Evolutionary conservation across 495 filamentous ascomycete genomes (phyloP), one percentile per base, ranked within the genome.

Genomic region (Aspergillus wentii): DNA sequence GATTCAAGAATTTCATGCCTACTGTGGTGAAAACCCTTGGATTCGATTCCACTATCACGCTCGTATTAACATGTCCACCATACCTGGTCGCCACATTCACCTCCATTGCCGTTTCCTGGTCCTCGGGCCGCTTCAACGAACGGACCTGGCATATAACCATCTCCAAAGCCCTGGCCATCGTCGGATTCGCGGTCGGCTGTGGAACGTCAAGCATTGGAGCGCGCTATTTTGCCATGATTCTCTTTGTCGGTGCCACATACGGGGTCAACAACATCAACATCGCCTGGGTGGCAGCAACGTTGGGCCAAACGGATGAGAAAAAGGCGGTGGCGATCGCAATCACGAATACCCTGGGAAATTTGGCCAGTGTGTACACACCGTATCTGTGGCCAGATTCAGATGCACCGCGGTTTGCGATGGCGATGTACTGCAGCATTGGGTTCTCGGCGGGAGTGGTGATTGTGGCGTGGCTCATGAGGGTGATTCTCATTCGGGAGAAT

Each of bases 1-100:
- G 55, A 10, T 68, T 68, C 51, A 69, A 62, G 44, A 65, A 68
- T 43, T 73, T 78, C 57, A 78, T 78, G 62, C 75, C 75, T 1
- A 76, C 52, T 4, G 49, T 51, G 14, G 48, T 59, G 13, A 44
- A 56, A 35, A 61, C 54, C 0, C 55, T 61, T 11, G 55, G 51
- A 10, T 57, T 55, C 35, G 47, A 46, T 43, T 57, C 48, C 19
- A 77, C 70, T 23, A 47, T 73, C 15, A 78, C 75, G 0, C 61
- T 79, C 10, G 66, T 71, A 17, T 62, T 78, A 19, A 78, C 75
- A 2, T 72, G 55, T 19, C 76, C 76, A 5, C 73, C 75, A 4
- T 77, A 71, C 45, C 44, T 74, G 3, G 60, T 72, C 15, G 51
- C 59, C 3, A 71, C 74, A 22, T 59, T 66, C 23, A 61, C 66